phyloP scores from a whole-genome alignment of 1,284 basidiomycete genomes.

The Ustilago trichophora region DNA sequence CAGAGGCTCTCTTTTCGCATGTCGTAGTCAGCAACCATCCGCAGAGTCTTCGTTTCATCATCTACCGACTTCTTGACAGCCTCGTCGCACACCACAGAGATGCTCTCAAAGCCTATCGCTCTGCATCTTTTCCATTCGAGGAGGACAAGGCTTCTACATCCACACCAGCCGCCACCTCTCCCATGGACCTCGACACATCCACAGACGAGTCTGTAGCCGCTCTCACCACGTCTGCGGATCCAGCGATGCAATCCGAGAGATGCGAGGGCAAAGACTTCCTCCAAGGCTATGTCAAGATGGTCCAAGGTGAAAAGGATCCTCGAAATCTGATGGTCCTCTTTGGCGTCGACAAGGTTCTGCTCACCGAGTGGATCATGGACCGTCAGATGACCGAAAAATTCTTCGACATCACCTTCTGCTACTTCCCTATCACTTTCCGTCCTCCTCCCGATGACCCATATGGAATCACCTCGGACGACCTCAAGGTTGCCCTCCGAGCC shows the following conservation, averaged over 20 bases:
- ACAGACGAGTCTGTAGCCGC: constrained; percentile 8
- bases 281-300: constrained; percentile 78
- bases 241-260: constrained; percentile 7
- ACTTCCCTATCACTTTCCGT: constrained; percentile 97
- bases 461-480: constrained; percentile 87
- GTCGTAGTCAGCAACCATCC: constrained; percentile 83
- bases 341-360: constrained; percentile 81
- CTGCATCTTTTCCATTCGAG: too few relatives aligned
- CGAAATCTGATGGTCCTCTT: constrained; percentile 91
- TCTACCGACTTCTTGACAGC: constrained; percentile 84
- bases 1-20: constrained; percentile 76
- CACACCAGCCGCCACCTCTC: not conserved
- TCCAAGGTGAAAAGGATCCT: constrained; percentile 96
- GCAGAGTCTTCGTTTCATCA: constrained; percentile 81
- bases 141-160: not conserved
- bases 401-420: constrained; percentile 96
- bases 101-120: constrained; percentile 16
- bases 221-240: too few relatives aligned
- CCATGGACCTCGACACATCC: constrained; percentile 24
- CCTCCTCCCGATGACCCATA: constrained; percentile 95
- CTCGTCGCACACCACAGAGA: constrained; percentile 77
- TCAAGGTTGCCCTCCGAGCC: constrained; percentile 76
- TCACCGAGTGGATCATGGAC: constrained; percentile 85
- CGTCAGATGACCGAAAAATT: constrained; percentile 76
- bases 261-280: constrained; percentile 75